A percentile compares a stretch with the other conserved stretches of the same genome.
phyloP scores from a whole-genome alignment of 306 rosid genomes.

The Cotoneaster glaucophyllus region DNA sequence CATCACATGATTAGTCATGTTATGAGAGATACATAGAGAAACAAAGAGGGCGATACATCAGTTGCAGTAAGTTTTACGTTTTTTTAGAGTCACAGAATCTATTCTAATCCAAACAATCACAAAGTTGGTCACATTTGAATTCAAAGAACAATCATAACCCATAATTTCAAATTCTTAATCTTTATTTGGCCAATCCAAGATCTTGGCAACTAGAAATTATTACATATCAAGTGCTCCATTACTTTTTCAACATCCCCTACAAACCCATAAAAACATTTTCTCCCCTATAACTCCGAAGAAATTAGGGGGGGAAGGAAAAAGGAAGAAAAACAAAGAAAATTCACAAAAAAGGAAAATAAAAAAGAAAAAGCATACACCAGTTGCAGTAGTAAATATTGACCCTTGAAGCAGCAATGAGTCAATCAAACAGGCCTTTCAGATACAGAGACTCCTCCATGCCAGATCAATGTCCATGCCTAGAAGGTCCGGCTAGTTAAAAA shows the following conservation, averaged over 20 bases:
- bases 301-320: conserved; percentile 45
- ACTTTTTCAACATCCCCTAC: background rate
- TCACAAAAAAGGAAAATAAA: conserved; percentile 16
- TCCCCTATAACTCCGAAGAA: conserved; percentile 27
- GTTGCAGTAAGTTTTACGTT: background rate
- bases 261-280: conserved; percentile 15
- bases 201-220: background rate
- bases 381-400: conserved; percentile 23
- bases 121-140: background rate
- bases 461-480: conserved; percentile 13
- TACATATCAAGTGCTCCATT: background rate
- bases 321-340: conserved; percentile 10
- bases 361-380: conserved; percentile 29
- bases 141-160: background rate
- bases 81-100: background rate
- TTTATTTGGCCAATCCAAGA: background rate
- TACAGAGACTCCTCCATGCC: conserved; percentile 20
- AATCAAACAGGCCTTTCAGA: background rate
- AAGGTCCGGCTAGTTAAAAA: conserved; percentile 29
- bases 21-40: too few relatives aligned
- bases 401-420: conserved; percentile 23
- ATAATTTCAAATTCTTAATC: background rate
- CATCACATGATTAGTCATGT: too few relatives aligned
- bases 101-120: background rate
- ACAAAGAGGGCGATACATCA: accelerated